phyloP scores from a whole-genome alignment of 225 moss, liverwort and hornwort species.

The Bryum argenteum region DNA sequence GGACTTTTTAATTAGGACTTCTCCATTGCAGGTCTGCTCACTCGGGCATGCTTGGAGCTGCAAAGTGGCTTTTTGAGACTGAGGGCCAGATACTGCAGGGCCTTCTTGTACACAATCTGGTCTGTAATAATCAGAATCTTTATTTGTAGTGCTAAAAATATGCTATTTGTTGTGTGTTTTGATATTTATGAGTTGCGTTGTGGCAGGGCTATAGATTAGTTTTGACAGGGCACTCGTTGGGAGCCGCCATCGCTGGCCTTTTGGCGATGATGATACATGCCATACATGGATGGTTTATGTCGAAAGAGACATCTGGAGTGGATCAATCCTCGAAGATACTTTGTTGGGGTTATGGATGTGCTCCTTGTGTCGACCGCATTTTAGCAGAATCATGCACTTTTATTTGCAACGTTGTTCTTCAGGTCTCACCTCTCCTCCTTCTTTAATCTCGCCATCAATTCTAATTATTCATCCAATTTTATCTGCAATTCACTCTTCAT shows the following conservation, averaged over 20 bases:
- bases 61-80: slow-evolving; percentile 60
- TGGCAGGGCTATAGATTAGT: slow-evolving; percentile 36
- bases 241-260: slow-evolving; percentile 36
- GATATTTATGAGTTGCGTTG: neutral
- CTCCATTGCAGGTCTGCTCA: slow-evolving; percentile 53
- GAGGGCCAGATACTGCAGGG: slow-evolving; percentile 41
- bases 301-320: slow-evolving; percentile 42
- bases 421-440: slow-evolving; percentile 55
- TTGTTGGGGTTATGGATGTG: slow-evolving; percentile 77
- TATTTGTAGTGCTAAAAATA: neutral
- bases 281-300: slow-evolving; percentile 33
- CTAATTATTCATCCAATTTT: too few species aligned
- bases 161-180: neutral
- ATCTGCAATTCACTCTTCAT: too few species aligned
- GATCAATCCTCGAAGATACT: slow-evolving; percentile 36
- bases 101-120: slow-evolving; percentile 40
- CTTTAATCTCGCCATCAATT: too few species aligned
- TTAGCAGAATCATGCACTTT: slow-evolving; percentile 48
- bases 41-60: slow-evolving; percentile 71
- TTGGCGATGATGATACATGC: slow-evolving; percentile 34
- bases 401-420: slow-evolving; percentile 65
- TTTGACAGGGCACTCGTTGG: slow-evolving; percentile 37
- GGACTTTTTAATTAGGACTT: neutral
- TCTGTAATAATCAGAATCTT: slow-evolving; percentile 18
- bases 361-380: slow-evolving; percentile 70